Conservation (phyloP, 352 stramenopile species). For the Thalassiosira pacifica region DNA sequence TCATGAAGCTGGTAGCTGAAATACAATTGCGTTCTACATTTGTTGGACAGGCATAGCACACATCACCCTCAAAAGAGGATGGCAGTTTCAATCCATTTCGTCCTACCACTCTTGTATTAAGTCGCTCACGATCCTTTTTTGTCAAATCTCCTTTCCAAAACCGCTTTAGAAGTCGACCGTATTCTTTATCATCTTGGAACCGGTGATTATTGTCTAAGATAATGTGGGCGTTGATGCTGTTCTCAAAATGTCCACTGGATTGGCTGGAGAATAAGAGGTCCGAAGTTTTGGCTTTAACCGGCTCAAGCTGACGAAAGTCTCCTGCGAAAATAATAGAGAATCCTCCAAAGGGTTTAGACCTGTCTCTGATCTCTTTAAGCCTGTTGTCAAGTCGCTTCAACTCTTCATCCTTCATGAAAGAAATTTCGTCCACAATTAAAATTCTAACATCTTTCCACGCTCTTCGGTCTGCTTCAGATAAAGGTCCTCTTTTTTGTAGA, state of each 20-base stretch:
- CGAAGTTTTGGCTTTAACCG: constrained; percentile 17
- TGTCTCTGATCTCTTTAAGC: constrained; percentile 65
- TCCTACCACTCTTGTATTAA: constrained; percentile 4
- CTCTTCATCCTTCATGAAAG: constrained; percentile 56
- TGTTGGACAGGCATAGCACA: constrained; percentile 28
- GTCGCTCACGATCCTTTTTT: not conserved
- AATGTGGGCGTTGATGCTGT: constrained; percentile 34
- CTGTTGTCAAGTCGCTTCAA: constrained; percentile 68
- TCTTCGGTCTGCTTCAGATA: constrained; percentile 17
- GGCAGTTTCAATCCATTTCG: not conserved
- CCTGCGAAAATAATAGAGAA: constrained; percentile 58
- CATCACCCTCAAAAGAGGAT: not conserved
- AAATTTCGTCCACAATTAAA: not conserved
- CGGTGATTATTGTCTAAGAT: constrained; percentile 53
- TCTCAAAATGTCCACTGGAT: constrained; percentile 2
- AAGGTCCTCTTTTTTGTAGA: not conserved
- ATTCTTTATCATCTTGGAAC: constrained; percentile 56
- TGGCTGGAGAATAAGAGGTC: constrained; percentile 34
- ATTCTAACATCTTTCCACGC: not conserved
- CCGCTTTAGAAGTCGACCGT: constrained; percentile 47
- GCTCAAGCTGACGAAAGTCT: constrained; percentile 61
- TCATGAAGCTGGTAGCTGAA: constrained; percentile 22
- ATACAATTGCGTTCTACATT: constrained; percentile 42
- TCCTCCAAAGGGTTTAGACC: constrained; percentile 48
- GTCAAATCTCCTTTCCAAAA: constrained; percentile 32